Base-by-base conservation (phyloP, 352 stramenopile species). In the Pythium monospermum region DNA sequence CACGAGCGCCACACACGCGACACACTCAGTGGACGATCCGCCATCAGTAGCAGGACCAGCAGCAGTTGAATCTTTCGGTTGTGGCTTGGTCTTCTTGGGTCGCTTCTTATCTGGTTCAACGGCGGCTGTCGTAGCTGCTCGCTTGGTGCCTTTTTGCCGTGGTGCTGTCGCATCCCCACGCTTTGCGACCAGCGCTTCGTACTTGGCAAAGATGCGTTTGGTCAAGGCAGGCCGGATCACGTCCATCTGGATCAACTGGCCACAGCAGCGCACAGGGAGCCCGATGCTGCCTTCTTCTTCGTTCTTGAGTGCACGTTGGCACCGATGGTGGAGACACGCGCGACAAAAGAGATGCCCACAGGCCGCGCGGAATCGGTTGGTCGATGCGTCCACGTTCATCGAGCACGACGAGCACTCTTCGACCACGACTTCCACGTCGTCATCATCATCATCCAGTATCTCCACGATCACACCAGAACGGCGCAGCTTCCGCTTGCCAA, bases 261-360 rank as follows among this genome's bases (percentile, higher is more conserved):
- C 30, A 25, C 74, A 85, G 35, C 74, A 85, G n/a, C 39, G 60
- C 22, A 70, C 26, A 12, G 69, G 74, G 5, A 69, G 21, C 3
- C 35, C 49, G 21, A 68, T 57, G 15, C 53, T 54, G 18, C 51
- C 61, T 22, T 65, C 36, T n/a, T 61, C 37, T 18, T 66, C 56
- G 28, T 77, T 67, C 26, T 46, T 44, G 8, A 75, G 37, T 2
- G 57, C 63, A 27, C 42, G 45, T 4, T 49, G 52, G 27, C 64
- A 75, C 10, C 48, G 58, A 23, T 47, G 46, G 22, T 43, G 60
- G n/a, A 83, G 28, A 38, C 71, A 85, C 6, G 45, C 25, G 22
- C 22, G 48, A 27, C 71, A 85, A 36, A 79, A 66, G 7, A 45
- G 39, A 32, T 68, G 63, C 10, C 59, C 59, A 21, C 63, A 65